Evolutionary conservation across 805 yeast genomes (phyloP).

Genomic region (Saccharomycopsis capsularis): DNA sequence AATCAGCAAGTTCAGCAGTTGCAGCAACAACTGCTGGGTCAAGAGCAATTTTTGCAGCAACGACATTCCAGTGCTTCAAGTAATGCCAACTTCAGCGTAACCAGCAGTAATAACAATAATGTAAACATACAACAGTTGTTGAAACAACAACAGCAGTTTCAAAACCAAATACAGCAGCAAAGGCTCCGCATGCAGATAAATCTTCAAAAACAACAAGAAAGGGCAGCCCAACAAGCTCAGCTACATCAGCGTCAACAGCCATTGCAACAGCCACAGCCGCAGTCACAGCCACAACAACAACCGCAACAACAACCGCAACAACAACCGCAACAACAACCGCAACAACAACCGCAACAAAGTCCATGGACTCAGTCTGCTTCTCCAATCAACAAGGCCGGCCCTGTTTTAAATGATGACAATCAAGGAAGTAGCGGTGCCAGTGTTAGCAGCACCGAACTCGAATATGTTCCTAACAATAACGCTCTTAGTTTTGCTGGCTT

Average conservation of each 20-base stretch:
- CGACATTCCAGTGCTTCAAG: too few relatives aligned
- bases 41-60: too few relatives aligned
- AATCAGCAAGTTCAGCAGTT: slow-evolving; percentile 20
- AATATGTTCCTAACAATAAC: neutral
- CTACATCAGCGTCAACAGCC: slow-evolving; percentile 6
- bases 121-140: neutral
- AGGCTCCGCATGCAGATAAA: neutral
- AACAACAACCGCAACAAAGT: neutral
- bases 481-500: neutral
- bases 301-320: slow-evolving; percentile 15
- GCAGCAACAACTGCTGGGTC: slow-evolving; percentile 15
- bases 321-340: slow-evolving; percentile 16
- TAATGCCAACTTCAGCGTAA: too few relatives aligned
- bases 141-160: slow-evolving; percentile 4
- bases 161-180: slow-evolving; percentile 22
- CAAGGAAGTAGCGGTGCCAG: neutral
- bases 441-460: neutral
- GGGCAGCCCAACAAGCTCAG: neutral
- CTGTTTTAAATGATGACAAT: neutral
- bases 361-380: too few relatives aligned
- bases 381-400: neutral
- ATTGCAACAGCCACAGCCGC: slow-evolving; percentile 1
- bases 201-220: neutral
- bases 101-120: slow-evolving; percentile 2
- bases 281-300: slow-evolving; percentile 7